These are phyloP conservation scores for Thalassiosira delicatula DNA, from an alignment of 352 stramenopile species.

Conservation along the genomic window DNA sequence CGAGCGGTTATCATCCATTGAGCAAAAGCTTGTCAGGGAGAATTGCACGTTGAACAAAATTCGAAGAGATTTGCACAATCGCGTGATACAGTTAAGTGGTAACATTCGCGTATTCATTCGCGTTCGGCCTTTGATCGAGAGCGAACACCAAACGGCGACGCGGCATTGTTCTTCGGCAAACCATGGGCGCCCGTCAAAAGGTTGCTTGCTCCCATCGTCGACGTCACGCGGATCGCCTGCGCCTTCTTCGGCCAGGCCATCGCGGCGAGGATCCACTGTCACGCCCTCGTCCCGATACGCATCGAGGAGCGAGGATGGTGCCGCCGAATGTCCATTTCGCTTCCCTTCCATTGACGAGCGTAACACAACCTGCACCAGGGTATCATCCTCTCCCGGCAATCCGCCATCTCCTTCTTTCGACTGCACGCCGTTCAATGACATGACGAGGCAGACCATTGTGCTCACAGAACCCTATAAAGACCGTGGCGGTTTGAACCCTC, in stretches of 20 bases:
- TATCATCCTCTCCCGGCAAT: conserved; percentile 51
- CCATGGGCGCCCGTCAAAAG: conserved; percentile 7
- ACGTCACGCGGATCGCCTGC: too few relatives aligned
- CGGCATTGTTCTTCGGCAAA: conserved; percentile 11
- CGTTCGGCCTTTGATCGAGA: conserved; percentile 88
- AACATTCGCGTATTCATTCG: conserved; percentile 96
- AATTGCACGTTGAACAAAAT: conserved; percentile 73
- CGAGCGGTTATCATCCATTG: conserved; percentile 53
- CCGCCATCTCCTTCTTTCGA: conserved; percentile 34
- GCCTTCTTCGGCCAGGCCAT: too few relatives aligned
- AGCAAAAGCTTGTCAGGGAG: conserved; percentile 26
- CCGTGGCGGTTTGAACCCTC: conserved; percentile 73
- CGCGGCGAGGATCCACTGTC: conserved; percentile 16
- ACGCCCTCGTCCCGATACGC: conserved; percentile 5
- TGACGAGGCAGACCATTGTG: conserved; percentile 89
- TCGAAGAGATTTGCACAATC: conserved; percentile 73
- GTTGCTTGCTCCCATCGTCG: not conserved
- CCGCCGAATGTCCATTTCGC: conserved; percentile 52
- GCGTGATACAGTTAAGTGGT: conserved; percentile 94
- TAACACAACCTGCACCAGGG: conserved; percentile 53
- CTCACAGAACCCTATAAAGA: conserved; percentile 87
- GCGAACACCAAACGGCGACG: conserved; percentile 20
- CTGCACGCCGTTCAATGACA: conserved; percentile 86
- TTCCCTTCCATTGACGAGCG: conserved; percentile 68
- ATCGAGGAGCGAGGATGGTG: conserved; percentile 15